Conservation (phyloP, 2,329 filamentous ascomycete species). For the Colletotrichum incanum region DNA sequence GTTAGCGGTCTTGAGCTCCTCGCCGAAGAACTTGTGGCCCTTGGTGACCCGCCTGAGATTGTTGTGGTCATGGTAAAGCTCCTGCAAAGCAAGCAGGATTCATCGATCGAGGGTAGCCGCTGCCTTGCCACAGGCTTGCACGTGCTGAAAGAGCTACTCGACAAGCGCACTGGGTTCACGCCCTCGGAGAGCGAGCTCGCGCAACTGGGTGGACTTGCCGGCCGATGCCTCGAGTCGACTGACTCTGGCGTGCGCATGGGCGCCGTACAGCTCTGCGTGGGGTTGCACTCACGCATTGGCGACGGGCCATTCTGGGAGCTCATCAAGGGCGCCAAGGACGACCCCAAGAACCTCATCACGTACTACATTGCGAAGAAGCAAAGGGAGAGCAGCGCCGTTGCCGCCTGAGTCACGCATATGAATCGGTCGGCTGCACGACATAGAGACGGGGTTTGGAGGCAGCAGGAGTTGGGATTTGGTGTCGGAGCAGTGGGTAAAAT, state of each 20-base stretch:
- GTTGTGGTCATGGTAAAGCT: constrained; percentile 67
- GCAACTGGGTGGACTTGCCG: constrained; percentile 66
- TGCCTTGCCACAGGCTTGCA: constrained; percentile 75
- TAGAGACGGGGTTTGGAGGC: not conserved
- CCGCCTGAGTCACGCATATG: constrained; percentile 6
- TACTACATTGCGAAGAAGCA: constrained; percentile 85
- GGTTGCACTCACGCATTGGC: constrained; percentile 75
- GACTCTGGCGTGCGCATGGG: constrained; percentile 80
- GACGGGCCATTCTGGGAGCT: constrained; percentile 78
- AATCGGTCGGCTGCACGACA: not conserved
- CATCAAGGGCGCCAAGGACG: constrained; percentile 76
- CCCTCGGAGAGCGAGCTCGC: constrained; percentile 68
- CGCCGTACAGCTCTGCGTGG: constrained; percentile 84
- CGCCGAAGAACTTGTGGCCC: constrained; percentile 78
- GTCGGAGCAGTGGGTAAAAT: constrained; percentile 4
- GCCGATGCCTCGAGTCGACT: constrained; percentile 71
- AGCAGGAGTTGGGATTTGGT: constrained; percentile 16
- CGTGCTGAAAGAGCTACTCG: constrained; percentile 73
- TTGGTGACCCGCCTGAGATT: constrained; percentile 76
- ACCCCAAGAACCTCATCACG: constrained; percentile 82
- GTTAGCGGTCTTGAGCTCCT: constrained; percentile 82
- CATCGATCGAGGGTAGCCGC: constrained; percentile 62
- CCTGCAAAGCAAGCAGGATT: constrained; percentile 62
- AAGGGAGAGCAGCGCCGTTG: constrained; percentile 60
- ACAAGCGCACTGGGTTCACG: constrained; percentile 62